Evolutionary conservation across 352 stramenopile species (phyloP), one percentile per base, ranked within the genome.

Genomic region (Globisporangium paroecandrum): DNA sequence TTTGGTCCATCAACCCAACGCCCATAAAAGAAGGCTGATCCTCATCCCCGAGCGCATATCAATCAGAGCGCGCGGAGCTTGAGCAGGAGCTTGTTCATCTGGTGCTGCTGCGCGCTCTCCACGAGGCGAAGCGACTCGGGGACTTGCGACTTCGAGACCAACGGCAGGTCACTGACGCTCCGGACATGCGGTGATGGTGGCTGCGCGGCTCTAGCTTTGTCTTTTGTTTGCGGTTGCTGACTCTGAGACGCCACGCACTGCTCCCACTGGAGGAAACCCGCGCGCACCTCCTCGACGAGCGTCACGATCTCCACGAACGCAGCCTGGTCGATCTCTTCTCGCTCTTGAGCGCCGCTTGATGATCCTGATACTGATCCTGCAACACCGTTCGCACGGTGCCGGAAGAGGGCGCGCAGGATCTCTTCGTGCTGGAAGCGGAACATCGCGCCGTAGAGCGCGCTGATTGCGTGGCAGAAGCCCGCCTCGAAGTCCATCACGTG

Each of bases 221-320:
- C 55, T 56, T 7, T 29, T 22, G 3, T 12, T 56, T 22, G 10
- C 2, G 58, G 32, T 41, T 41, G 8, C 34, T 41, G 34, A 10
- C 9, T 13, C 12, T 66, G 41, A n/a, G 82, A 72, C 1, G 72
- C 70, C 22, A 69, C 65, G 59, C 81, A 87, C 36, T 91, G 79
- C 32, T 69, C 22, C 83, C 79, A 90, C n/a, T 64, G 58, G 5
- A 88, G 63, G 27, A 83, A 77, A 0, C 71, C 69, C 9, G 34
- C 22, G 3, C 73, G 73, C 20, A 91, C 74, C 64, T 91, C 83
- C 58, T 85, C 77, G 25, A 90, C 79, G 55, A 82, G 64, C 0
- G 81, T 91, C 24, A 83, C 74, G 27, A 91, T 83, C 61, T 89
- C 79, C n/a, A 89, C 51, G 55, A 90, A 91, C 7, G 67, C 70